Conservation (phyloP, 805 yeast genomes). For the Isabelozyma gotoi region DNA sequence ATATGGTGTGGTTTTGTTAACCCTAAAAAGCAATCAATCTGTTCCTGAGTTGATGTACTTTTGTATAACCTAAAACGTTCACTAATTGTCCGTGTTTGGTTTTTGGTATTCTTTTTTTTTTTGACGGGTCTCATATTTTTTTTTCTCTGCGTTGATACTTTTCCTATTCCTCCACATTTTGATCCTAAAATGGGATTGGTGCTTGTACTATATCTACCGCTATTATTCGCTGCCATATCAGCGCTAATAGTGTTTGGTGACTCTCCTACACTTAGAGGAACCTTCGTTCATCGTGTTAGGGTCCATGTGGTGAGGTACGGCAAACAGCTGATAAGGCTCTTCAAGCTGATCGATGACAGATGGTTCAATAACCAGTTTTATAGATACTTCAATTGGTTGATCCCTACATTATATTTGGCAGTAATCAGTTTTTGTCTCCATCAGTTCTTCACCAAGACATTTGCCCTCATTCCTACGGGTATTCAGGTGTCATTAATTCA, state of each 20-base stretch:
- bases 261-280: slow-evolving; percentile 39
- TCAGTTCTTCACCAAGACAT: slow-evolving; percentile 30
- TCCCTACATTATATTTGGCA: slow-evolving; percentile 41
- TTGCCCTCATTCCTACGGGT: slow-evolving; percentile 10
- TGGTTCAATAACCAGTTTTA: slow-evolving; percentile 18
- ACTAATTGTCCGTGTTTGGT: not conserved
- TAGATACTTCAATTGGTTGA: slow-evolving; percentile 38
- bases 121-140: not conserved
- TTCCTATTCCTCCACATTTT: not conserved
- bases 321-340: slow-evolving; percentile 3
- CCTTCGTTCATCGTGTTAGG: slow-evolving; percentile 28
- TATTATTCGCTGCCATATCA: slow-evolving; percentile 13
- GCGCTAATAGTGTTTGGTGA: slow-evolving; percentile 48
- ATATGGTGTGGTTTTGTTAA: not conserved
- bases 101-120: not conserved
- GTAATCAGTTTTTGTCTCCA: slow-evolving; percentile 34
- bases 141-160: not conserved
- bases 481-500: slow-evolving; percentile 9
- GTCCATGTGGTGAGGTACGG: slow-evolving; percentile 4
- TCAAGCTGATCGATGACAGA: slow-evolving; percentile 16
- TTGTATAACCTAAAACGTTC: not conserved
- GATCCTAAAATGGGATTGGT: slow-evolving; percentile 2
- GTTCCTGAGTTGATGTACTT: not conserved
- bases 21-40: not conserved
- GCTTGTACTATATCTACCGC: slow-evolving; percentile 3